These are phyloP conservation scores for Brassica balearica DNA, from an alignment of 441 rosid genomes.

Conservation along the genomic window DNA sequence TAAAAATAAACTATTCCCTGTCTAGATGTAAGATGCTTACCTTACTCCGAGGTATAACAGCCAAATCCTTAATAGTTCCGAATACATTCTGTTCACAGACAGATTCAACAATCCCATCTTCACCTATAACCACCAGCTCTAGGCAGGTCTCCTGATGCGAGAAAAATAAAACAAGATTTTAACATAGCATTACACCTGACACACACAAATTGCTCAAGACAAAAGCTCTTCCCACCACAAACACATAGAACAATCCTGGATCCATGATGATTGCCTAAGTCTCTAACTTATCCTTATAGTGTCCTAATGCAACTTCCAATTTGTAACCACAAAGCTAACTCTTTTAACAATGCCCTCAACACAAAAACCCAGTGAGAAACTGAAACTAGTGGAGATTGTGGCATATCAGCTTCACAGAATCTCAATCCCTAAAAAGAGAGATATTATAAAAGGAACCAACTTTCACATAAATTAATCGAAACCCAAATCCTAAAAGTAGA, in stretches of 20 bases:
- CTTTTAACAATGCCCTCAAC: constrained; percentile 24
- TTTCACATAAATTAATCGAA: constrained; percentile 5
- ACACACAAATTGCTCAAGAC: constrained; percentile 5
- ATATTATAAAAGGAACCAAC: neutral
- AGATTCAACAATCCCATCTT: constrained; percentile 81
- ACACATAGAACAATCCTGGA: neutral
- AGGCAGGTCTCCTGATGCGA: constrained; percentile 86
- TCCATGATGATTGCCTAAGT: constrained; percentile 7
- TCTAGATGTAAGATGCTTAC: constrained; percentile 43
- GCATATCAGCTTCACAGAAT: constrained; percentile 28
- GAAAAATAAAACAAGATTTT: neutral
- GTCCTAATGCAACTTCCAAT: constrained; percentile 16
- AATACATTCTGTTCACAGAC: constrained; percentile 88
- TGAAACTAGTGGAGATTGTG: constrained; percentile 22
- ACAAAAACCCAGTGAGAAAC: neutral
- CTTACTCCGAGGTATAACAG: constrained; percentile 78
- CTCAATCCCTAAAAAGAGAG: constrained; percentile 34
- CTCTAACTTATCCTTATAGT: constrained; percentile 1
- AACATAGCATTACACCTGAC: constrained; percentile 20
- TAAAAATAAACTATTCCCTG: constrained; percentile 7
- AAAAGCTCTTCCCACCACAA: constrained; percentile 3
- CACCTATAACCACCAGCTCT: constrained; percentile 78
- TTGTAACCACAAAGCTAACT: constrained; percentile 16
- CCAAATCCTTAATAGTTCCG: constrained; percentile 90
- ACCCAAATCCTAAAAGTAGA: constrained; percentile 22